phyloP scores from a whole-genome alignment of 495 filamentous ascomycete species.

The Hypoxylon lienhwacheense region DNA sequence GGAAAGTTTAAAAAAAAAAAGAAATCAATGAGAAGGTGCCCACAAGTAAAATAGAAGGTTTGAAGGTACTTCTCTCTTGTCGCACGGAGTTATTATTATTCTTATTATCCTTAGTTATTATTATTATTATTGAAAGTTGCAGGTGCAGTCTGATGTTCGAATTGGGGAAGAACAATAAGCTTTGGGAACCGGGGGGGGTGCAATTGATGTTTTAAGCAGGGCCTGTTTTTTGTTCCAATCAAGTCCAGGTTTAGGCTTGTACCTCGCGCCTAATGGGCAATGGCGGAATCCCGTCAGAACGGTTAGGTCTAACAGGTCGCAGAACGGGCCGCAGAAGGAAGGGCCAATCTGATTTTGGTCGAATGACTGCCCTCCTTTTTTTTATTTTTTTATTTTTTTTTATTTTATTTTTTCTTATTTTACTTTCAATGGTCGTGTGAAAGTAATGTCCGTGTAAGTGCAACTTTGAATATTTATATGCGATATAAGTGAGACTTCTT shows the following conservation, averaged over 20 bases:
- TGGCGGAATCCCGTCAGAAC: conserved; percentile 35
- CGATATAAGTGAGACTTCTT: too few relatives aligned
- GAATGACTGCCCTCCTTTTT: conserved; percentile 16
- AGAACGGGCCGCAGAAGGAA: conserved; percentile 36
- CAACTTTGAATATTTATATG: too few relatives aligned
- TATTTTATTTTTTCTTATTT: not conserved
- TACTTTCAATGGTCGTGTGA: not conserved
- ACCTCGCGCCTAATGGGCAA: conserved; percentile 35
- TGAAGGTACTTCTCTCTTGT: conserved; percentile 6
- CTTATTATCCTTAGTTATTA: too few relatives aligned
- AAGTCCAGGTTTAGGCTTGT: conserved; percentile 31
- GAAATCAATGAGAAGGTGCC: too few relatives aligned
- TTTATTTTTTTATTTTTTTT: not conserved
- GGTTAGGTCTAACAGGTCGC: conserved; percentile 33
- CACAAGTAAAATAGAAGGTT: conserved; percentile 1
- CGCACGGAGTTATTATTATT: too few relatives aligned
- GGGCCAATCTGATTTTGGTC: conserved; percentile 33
- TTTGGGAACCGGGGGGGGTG: conserved; percentile 8
- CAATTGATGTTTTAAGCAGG: conserved; percentile 6
- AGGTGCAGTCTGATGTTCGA: conserved; percentile 23
- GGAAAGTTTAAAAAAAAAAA: too few relatives aligned
- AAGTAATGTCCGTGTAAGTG: not conserved
- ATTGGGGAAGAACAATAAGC: conserved; percentile 19
- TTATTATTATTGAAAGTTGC: conserved; percentile 6
- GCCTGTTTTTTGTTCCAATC: conserved; percentile 30